These are phyloP conservation scores for Solanum stenotomum DNA, from an alignment of 257 asterid genomes.

Conservation along the genomic window DNA sequence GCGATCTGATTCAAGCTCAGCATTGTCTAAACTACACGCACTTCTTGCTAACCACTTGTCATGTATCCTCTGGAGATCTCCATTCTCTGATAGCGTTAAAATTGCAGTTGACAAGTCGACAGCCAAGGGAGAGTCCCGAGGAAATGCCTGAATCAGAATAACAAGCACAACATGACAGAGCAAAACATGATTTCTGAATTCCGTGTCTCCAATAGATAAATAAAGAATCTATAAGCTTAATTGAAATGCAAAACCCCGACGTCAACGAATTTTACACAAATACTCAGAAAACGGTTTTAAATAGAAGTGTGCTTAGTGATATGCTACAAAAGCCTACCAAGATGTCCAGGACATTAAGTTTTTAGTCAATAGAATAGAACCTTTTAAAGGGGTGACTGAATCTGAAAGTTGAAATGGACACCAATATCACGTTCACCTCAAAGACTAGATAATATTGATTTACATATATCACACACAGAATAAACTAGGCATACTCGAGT, in stretches of 20 bases:
- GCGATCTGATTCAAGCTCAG: constrained; percentile 28
- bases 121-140: constrained; percentile 54
- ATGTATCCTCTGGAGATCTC: constrained; percentile 88
- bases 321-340: neutral
- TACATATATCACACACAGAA: neutral
- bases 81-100: constrained; percentile 74
- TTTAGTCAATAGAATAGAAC: neutral
- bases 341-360: neutral
- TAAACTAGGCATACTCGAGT: neutral
- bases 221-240: neutral
- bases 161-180: neutral
- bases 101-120: constrained; percentile 50
- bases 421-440: neutral
- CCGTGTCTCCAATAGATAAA: neutral
- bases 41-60: constrained; percentile 73
- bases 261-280: neutral
- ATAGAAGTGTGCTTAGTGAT: neutral
- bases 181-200: neutral
- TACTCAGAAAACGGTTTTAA: neutral
- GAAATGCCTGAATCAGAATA: constrained; percentile 40
- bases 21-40: constrained; percentile 20
- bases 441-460: neutral
- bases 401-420: neutral
- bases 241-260: neutral
- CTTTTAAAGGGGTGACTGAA: neutral